A percentile compares a stretch with the other conserved stretches of the same genome.
phyloP scores from a whole-genome alignment of 805 yeast genomes.

The Saccharomycopsis oosterbeekiorum region DNA sequence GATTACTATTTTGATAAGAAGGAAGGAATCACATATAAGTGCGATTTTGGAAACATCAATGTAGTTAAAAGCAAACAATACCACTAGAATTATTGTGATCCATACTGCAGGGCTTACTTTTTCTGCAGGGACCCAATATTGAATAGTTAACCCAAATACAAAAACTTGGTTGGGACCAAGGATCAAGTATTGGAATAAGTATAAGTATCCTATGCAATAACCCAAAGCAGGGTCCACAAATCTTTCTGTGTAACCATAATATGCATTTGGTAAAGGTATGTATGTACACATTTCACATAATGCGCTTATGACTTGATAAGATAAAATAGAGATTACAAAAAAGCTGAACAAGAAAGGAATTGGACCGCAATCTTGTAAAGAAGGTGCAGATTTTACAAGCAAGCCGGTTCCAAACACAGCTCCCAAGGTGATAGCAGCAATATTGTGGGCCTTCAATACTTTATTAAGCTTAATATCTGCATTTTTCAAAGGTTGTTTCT shows the following conservation, averaged over 20 bases:
- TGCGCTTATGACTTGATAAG: slow-evolving; percentile 20
- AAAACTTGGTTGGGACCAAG: slow-evolving; percentile 42
- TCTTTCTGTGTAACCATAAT: slow-evolving; percentile 49
- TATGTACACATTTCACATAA: slow-evolving; percentile 78
- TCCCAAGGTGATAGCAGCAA: slow-evolving; percentile 16
- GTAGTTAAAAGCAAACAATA: slow-evolving; percentile 38
- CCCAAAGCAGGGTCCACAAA: slow-evolving; percentile 55
- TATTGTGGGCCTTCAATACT: slow-evolving; percentile 14
- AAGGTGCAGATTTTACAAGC: slow-evolving; percentile 62
- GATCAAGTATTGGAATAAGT: slow-evolving; percentile 43
- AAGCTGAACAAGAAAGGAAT: slow-evolving; percentile 56
- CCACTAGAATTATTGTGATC: slow-evolving; percentile 41
- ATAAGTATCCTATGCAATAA: slow-evolving; percentile 52
- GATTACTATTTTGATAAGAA: slow-evolving; percentile 30
- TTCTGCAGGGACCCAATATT: slow-evolving; percentile 38
- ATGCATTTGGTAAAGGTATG: slow-evolving; percentile 58
- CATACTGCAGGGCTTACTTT: slow-evolving; percentile 37
- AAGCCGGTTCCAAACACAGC: slow-evolving; percentile 61
- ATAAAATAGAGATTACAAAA: slow-evolving; percentile 10
- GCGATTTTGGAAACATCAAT: slow-evolving; percentile 45
- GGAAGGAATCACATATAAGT: slow-evolving; percentile 28
- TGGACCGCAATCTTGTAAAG: slow-evolving; percentile 64
- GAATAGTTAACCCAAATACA: slow-evolving; percentile 45
- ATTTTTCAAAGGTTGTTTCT: neutral
- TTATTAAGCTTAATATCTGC: slow-evolving; percentile 2